Percentiles rank a stretch among this genome's conserved stretches.
phyloP scores from a whole-genome alignment of 352 stramenopile genomes.

The Globisporangium carolinianum region DNA sequence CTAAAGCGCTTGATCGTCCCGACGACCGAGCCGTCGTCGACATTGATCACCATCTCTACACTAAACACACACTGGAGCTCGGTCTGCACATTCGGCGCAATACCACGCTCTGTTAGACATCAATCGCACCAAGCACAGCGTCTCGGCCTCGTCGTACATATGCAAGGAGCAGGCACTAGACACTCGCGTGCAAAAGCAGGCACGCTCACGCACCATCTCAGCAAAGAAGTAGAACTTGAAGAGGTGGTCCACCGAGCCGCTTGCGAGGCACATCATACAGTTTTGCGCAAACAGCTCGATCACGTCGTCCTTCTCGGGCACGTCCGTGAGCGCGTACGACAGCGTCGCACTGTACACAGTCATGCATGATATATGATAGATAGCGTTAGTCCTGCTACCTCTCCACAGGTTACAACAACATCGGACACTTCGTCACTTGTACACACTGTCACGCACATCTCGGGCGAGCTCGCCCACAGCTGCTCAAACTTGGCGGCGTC shows the following conservation, averaged over 20 bases:
- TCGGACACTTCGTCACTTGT: not conserved
- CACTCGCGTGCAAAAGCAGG: not conserved
- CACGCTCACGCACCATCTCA: constrained; percentile 52
- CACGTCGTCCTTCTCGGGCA: constrained; percentile 68
- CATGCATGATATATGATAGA: not conserved
- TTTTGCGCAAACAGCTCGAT: constrained; percentile 68
- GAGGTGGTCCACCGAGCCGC: constrained; percentile 53
- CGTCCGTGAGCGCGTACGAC: constrained; percentile 34
- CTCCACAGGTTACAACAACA: not conserved
- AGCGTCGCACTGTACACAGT: constrained; percentile 35
- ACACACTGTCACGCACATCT: constrained; percentile 52
- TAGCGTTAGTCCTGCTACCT: no score
- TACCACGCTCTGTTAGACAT: no score
- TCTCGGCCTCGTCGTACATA: no score
- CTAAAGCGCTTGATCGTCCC: constrained; percentile 69
- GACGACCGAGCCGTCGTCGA: constrained; percentile 38
- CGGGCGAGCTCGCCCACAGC: constrained; percentile 54
- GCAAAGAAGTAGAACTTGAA: constrained; percentile 88
- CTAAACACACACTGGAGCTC: constrained; percentile 80
- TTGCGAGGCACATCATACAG: constrained; percentile 73
- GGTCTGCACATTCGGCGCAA: constrained; percentile 13
- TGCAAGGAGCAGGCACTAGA: no score
- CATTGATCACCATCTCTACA: constrained; percentile 69
- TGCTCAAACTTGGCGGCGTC: constrained; percentile 78
- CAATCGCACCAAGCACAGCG: no score